Base-by-base conservation (phyloP, 768 basidiomycete species). In the Inosperma sp. region DNA sequence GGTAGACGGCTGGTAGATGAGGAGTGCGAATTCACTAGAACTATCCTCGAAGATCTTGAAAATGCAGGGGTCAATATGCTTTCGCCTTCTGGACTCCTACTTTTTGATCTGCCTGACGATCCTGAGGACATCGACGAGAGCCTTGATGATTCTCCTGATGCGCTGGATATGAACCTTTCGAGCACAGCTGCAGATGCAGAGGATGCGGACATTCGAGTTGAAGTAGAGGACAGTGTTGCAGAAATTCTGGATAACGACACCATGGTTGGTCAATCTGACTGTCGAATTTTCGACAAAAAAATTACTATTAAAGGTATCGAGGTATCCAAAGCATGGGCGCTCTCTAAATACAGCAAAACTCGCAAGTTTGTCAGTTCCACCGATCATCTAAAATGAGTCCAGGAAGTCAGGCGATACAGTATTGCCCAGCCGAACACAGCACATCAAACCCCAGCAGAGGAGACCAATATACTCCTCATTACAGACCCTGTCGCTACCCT, bases 401-500 rank as follows among this genome's bases (percentile, higher is more conserved):
- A 60, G 34, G 53, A 27, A n/a, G 30, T 59, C 29, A 31, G 34
- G 14, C 22, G 57, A 21, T 51, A 34, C 49, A 25, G 25, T 13
- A 9, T 17, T 8, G 23, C n/a, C 49, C n/a, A 17, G 10, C 8
- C 25, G 40, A 26, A 8, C 22, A 19, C 14, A 26, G 23, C 27
- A 26, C 8, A 16, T 23, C 19, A 13, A 3, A 37, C 17, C 43
- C 25, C 16, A 8, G 7, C 31, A 7, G 48, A 51, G 1, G 40
- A 57, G 3, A 17, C n/a, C 2, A 22, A 52, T 2, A 25, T 53
- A 2, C n/a, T 65, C n/a, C 19, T 62, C 16, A 41, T 65, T 0
- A 54, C 48, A 1, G 63, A 66, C 26, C 65, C 63, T 2, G 56
- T 68, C 31, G 56, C 57, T 13, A 56, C 60, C 1, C 45, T 68